A percentile compares a stretch with the other conserved stretches of the same genome.
Evolutionary conservation across 352 stramenopile genomes (phyloP).

Genomic region (Phytophthora brassicae): DNA sequence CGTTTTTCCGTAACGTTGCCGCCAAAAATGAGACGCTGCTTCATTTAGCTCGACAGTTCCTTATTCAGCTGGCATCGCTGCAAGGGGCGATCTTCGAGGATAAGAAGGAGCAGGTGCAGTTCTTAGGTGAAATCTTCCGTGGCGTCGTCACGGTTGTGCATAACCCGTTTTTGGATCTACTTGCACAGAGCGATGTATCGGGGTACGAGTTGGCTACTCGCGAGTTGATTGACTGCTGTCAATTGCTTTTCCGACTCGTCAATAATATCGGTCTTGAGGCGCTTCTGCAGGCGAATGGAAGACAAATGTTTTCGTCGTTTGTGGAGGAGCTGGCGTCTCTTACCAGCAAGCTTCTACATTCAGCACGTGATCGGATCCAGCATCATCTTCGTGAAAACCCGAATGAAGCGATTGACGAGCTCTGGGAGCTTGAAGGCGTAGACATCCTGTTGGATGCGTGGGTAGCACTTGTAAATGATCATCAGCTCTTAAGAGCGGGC

Average conservation of each 20-base stretch:
- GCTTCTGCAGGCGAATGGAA: slow-evolving; percentile 39
- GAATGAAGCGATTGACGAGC: slow-evolving; percentile 57
- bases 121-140: slow-evolving; percentile 69
- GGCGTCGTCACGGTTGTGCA: slow-evolving; percentile 64
- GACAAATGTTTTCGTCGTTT: slow-evolving; percentile 56
- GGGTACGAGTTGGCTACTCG: slow-evolving; percentile 70
- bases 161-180: slow-evolving; percentile 74
- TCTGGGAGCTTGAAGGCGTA: slow-evolving; percentile 85
- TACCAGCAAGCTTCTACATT: slow-evolving; percentile 71
- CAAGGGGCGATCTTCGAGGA: slow-evolving; percentile 69
- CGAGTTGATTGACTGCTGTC: slow-evolving; percentile 85
- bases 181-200: slow-evolving; percentile 60
- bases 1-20: slow-evolving; percentile 70
- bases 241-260: slow-evolving; percentile 75
- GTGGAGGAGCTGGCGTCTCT: slow-evolving; percentile 72
- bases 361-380: slow-evolving; percentile 62
- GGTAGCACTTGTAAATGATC: slow-evolving; percentile 69
- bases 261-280: slow-evolving; percentile 71
- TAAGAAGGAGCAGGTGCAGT: slow-evolving; percentile 65
- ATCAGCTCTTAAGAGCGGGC: slow-evolving; percentile 44
- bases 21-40: slow-evolving; percentile 70
- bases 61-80: slow-evolving; percentile 79
- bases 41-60: slow-evolving; percentile 78
- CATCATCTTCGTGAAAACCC: slow-evolving; percentile 48
- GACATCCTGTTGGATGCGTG: slow-evolving; percentile 83